A percentile compares a stretch with the other conserved stretches of the same genome.
These are phyloP conservation scores for Calcarisporium arbuscula DNA, from an alignment of 2,329 filamentous ascomycete species.

Conservation along the genomic window DNA sequence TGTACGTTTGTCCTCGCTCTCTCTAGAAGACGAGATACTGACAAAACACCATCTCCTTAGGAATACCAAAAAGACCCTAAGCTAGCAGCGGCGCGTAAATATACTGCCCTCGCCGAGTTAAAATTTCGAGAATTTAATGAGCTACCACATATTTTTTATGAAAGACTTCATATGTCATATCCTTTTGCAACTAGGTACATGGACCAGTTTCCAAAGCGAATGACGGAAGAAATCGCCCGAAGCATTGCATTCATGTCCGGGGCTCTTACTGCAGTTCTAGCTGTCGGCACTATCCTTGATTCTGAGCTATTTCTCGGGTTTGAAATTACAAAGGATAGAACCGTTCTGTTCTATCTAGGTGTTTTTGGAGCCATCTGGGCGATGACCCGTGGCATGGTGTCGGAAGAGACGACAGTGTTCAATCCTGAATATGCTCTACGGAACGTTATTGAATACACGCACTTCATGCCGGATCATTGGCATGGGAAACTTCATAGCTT, in stretches of 20 bases:
- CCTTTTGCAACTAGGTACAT: constrained; percentile 89
- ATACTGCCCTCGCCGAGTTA: constrained; percentile 92
- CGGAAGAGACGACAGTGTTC: constrained; percentile 82
- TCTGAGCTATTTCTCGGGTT: constrained; percentile 87
- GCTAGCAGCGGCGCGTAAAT: constrained; percentile 73
- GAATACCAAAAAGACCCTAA: constrained; percentile 95
- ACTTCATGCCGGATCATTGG: constrained; percentile 89
- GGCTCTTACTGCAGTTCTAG: constrained; percentile 78
- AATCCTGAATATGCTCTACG: constrained; percentile 85
- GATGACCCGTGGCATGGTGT: constrained; percentile 72
- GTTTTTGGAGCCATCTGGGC: constrained; percentile 80
- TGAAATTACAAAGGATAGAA: constrained; percentile 82
- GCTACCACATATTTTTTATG: constrained; percentile 82
- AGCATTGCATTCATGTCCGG: constrained; percentile 86
- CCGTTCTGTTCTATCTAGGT: constrained; percentile 84
- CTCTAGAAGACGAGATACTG: no score
- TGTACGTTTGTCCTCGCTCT: no score
- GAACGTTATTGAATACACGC: constrained; percentile 87
- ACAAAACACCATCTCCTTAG: constrained; percentile 38
- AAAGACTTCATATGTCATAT: constrained; percentile 88
- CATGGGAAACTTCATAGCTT: constrained; percentile 84
- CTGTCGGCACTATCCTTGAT: constrained; percentile 78
- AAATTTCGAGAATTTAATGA: constrained; percentile 99
- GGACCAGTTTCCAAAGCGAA: constrained; percentile 93
- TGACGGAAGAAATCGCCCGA: constrained; percentile 76